Conservation (phyloP, 768 basidiomycete genomes). For the Coprinellus micaceus region DNA sequence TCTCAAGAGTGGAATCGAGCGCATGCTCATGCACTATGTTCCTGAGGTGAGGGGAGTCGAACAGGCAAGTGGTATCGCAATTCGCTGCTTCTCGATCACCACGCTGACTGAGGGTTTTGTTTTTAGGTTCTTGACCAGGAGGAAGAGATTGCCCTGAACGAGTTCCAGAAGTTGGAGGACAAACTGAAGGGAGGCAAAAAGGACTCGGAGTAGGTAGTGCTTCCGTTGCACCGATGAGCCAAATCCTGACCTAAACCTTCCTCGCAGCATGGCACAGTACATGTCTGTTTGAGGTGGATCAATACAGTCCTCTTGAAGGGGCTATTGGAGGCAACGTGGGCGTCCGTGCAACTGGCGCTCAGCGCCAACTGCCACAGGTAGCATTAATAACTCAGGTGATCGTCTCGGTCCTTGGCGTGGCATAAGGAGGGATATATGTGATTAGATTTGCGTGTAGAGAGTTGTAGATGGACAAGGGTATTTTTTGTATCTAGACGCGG, state of each 20-base stretch:
- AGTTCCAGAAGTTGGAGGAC: slow-evolving; percentile 85
- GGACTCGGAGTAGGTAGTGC: slow-evolving; percentile 39
- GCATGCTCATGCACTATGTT: slow-evolving; percentile 99
- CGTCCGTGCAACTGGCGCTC: neutral
- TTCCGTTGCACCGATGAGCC: neutral
- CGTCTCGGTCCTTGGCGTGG: neutral
- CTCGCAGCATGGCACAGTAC: slow-evolving; percentile 69
- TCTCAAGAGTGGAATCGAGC: slow-evolving; percentile 92
- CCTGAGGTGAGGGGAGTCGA: slow-evolving; percentile 92
- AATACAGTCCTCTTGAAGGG: neutral
- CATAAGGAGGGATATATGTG: neutral
- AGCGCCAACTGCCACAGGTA: neutral
- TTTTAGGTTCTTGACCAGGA: slow-evolving; percentile 83
- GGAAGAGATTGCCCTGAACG: slow-evolving; percentile 79
- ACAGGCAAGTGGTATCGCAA: slow-evolving; percentile 50
- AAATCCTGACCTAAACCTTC: slow-evolving; percentile 9
- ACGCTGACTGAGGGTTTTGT: neutral
- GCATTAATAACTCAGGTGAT: slow-evolving; percentile 1
- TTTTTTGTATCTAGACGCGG: neutral
- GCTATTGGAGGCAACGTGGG: neutral
- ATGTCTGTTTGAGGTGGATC: slow-evolving; percentile 58
- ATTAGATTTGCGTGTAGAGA: neutral
- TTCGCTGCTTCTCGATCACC: neutral
- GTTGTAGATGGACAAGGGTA: neutral
- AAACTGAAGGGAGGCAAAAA: slow-evolving; percentile 51